Evolutionary conservation across 2,329 filamentous ascomycete genomes (phyloP).

Genomic region (Ophiostoma tasmaniense): DNA sequence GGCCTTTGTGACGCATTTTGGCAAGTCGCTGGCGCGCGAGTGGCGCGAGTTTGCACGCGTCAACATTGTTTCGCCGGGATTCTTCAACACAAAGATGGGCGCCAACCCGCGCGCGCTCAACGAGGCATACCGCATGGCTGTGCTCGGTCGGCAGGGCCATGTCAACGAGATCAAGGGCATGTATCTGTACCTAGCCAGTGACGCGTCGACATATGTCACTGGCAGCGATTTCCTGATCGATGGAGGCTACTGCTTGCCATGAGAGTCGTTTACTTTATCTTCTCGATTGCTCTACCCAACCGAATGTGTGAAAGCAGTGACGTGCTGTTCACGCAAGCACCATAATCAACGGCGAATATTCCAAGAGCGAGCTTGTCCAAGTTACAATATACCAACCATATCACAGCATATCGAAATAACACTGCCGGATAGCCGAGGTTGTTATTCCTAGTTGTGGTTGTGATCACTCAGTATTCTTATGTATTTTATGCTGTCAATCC

Average conservation of each 20-base stretch:
- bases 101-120: background rate
- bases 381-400: no score
- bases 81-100: constrained; percentile 3
- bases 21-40: constrained; percentile 6
- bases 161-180: background rate
- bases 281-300: background rate
- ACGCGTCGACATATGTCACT: constrained; percentile 1
- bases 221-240: background rate
- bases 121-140: background rate
- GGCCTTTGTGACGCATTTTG: constrained; percentile 29
- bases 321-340: no score
- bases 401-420: no score
- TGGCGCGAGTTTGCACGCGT: background rate
- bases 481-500: no score
- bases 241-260: background rate
- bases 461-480: background rate
- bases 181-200: background rate
- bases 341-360: no score
- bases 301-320: no score
- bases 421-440: background rate
- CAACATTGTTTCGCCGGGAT: constrained; percentile 1
- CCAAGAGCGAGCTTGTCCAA: no score
- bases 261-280: background rate
- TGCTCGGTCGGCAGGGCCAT: background rate
- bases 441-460: background rate